These are phyloP conservation scores for Globisporangium polare DNA, from an alignment of 352 stramenopile species.

Conservation along the genomic window DNA sequence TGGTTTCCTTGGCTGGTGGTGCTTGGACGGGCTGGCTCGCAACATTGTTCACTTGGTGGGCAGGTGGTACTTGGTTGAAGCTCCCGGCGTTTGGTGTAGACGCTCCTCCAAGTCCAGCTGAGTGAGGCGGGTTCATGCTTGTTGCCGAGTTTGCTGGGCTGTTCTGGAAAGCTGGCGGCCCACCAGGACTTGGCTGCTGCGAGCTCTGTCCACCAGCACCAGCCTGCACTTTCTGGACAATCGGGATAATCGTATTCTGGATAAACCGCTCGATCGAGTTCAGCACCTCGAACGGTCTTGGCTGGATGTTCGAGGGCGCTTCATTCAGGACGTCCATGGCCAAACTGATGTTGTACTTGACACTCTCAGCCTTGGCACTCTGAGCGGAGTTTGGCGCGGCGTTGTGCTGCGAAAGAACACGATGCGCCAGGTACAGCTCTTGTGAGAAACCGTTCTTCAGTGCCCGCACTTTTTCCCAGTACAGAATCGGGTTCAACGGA, in stretches of 20 bases:
- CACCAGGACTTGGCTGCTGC: slow-evolving; percentile 9
- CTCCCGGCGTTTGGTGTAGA: not conserved
- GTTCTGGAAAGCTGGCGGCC: not conserved
- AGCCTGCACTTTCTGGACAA: slow-evolving; percentile 60
- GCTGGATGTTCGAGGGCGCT: slow-evolving; percentile 34
- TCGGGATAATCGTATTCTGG: slow-evolving; percentile 68
- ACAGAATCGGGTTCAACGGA: slow-evolving; percentile 39
- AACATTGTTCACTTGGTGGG: not conserved
- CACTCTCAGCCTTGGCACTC: slow-evolving; percentile 65
- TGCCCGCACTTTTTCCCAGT: slow-evolving; percentile 69
- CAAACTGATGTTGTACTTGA: slow-evolving; percentile 79
- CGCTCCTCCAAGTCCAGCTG: not conserved
- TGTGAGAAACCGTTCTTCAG: slow-evolving; percentile 47
- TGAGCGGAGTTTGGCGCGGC: slow-evolving; percentile 59
- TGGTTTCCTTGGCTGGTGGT: not conserved
- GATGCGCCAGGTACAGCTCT: slow-evolving; percentile 54
- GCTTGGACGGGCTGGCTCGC: not conserved
- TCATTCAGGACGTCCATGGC: slow-evolving; percentile 68
- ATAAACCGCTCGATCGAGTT: slow-evolving; percentile 83
- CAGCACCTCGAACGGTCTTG: slow-evolving; percentile 62
- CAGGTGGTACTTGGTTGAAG: not conserved
- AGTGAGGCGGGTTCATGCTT: not conserved
- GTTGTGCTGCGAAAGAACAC: slow-evolving; percentile 61
- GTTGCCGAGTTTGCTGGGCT: slow-evolving; percentile 1
- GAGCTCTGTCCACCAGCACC: slow-evolving; percentile 2